A percentile compares a stretch with the other conserved stretches of the same genome.
Evolutionary conservation across 106 monocot species (phyloP).

Genomic region (Hemerocallis citrina): DNA sequence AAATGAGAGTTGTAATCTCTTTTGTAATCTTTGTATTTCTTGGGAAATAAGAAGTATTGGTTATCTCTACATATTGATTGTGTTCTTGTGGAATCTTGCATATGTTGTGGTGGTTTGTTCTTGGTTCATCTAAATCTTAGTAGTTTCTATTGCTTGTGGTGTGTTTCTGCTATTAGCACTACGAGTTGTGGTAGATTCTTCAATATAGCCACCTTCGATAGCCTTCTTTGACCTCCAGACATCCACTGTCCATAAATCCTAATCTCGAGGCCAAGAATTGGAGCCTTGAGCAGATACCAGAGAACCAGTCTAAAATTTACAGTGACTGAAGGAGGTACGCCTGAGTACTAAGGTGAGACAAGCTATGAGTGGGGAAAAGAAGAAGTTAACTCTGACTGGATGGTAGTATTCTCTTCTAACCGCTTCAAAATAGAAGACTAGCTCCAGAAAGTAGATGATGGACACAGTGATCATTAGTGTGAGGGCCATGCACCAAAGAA

Average conservation of each 20-base stretch:
- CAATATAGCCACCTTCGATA: slow-evolving; percentile 73
- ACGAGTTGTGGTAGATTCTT: no score
- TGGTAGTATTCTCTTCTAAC: slow-evolving; percentile 49
- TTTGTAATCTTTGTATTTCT: no score
- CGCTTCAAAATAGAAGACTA: slow-evolving; percentile 50
- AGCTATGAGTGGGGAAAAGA: slow-evolving; percentile 49
- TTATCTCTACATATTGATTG: no score
- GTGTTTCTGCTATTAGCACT: no score
- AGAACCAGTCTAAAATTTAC: slow-evolving; percentile 6
- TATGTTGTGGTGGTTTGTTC: no score
- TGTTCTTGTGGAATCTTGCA: no score
- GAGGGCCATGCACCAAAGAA: slow-evolving; percentile 40
- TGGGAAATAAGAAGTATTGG: no score
- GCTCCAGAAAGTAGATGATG: slow-evolving; percentile 22
- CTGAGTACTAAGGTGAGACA: slow-evolving; percentile 29
- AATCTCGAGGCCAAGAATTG: slow-evolving; percentile 42
- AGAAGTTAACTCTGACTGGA: slow-evolving; percentile 51
- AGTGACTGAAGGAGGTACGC: slow-evolving; percentile 22
- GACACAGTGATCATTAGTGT: slow-evolving; percentile 20
- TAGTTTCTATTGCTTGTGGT: no score
- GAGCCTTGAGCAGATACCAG: slow-evolving; percentile 52
- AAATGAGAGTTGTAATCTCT: no score
- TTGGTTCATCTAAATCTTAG: no score
- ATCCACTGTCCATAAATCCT: slow-evolving; percentile 71
- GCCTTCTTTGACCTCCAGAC: slow-evolving; percentile 37